Evolutionary conservation across 1,139 yeast genomes (phyloP).

Genomic region (Lodderomyces parapsilosis): DNA sequence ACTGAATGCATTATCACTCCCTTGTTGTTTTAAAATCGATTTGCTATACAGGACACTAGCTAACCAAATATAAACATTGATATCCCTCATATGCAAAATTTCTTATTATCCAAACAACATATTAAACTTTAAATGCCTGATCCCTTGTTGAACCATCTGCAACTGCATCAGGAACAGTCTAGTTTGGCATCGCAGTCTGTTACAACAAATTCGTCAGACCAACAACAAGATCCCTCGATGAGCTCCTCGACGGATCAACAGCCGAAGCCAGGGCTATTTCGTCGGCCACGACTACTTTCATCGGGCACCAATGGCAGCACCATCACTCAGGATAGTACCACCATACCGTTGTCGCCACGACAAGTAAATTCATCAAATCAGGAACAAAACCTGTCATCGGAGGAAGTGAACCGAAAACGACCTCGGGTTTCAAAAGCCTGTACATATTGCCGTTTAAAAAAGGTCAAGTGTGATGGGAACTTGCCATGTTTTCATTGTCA

Average conservation of each 20-base stretch:
- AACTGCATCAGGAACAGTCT: not conserved
- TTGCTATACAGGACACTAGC: too few relatives aligned
- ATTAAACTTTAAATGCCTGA: not conserved
- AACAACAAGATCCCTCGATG: not conserved
- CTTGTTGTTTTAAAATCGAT: too few relatives aligned
- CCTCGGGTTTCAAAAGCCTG: conserved; percentile 50
- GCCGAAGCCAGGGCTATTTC: not conserved
- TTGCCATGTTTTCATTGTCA: conserved; percentile 44
- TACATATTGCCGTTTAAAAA: conserved; percentile 48
- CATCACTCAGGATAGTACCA: conserved; percentile 8
- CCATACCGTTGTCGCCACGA: conserved; percentile 3
- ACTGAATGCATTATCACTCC: too few relatives aligned
- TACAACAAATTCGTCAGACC: not conserved
- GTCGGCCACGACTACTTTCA: not conserved
- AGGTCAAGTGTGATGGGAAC: conserved; percentile 50
- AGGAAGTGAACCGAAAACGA: conserved; percentile 4
- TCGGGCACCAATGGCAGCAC: conserved; percentile 6
- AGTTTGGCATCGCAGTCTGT: not conserved
- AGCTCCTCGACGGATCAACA: not conserved
- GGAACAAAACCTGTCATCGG: not conserved
- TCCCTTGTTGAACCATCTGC: not conserved
- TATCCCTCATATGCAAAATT: too few relatives aligned
- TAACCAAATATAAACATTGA: too few relatives aligned
- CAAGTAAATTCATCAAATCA: conserved; percentile 3
- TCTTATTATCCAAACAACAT: too few relatives aligned